Conservation (phyloP, 2,329 filamentous ascomycete species). For the Trichophyton benhamiae region DNA sequence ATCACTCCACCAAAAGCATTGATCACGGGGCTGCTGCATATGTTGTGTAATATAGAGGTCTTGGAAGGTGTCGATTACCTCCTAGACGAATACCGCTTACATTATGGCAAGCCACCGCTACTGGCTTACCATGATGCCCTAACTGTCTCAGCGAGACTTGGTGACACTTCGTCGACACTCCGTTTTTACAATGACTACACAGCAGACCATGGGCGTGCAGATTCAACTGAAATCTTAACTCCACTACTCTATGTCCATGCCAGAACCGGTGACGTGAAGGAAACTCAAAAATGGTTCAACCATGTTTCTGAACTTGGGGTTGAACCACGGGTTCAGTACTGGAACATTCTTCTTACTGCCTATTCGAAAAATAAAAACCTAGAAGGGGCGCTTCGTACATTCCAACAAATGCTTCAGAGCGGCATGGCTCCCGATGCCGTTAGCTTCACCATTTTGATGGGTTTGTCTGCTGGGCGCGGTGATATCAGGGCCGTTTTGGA, state of each 20-base stretch:
- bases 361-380: conserved; percentile 56
- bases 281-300: conserved; percentile 50
- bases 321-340: conserved; percentile 48
- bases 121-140: conserved; percentile 28
- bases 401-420: conserved; percentile 46
- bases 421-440: conserved; percentile 45
- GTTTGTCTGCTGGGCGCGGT: conserved; percentile 55
- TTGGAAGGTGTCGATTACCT: conserved; percentile 28
- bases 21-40: conserved; percentile 18
- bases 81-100: conserved; percentile 29
- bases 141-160: conserved; percentile 34
- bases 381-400: conserved; percentile 50
- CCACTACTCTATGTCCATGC: conserved; percentile 61
- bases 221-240: conserved; percentile 24
- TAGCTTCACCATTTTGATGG: conserved; percentile 63
- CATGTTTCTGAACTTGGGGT: conserved; percentile 48
- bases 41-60: conserved; percentile 21
- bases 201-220: conserved; percentile 26
- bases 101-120: conserved; percentile 22
- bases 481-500: conserved; percentile 58
- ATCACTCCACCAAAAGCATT: conserved; percentile 15
- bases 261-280: conserved; percentile 49
- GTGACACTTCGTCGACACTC: conserved; percentile 35
- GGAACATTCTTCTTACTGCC: conserved; percentile 67
- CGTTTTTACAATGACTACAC: conserved; percentile 34